phyloP scores from a whole-genome alignment of 805 yeast genomes.

The Scheffersomyces spartinae region DNA sequence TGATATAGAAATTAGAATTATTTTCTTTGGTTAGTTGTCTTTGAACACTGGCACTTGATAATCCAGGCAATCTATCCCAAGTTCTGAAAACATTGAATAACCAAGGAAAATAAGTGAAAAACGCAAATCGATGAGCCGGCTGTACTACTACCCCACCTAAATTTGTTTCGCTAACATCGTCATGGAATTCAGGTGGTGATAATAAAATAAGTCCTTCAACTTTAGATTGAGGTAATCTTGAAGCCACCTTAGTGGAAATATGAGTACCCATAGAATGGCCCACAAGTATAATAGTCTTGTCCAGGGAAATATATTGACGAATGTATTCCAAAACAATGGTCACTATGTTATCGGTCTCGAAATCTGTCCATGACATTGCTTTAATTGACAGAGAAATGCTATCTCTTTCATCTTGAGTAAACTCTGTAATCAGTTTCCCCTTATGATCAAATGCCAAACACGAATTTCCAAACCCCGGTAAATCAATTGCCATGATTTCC shows the following conservation, averaged over 20 bases:
- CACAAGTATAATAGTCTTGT: conserved; percentile 35
- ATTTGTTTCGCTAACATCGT: conserved; percentile 10
- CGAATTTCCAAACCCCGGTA: conserved; percentile 80
- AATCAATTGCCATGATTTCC: conserved; percentile 59
- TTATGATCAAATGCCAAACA: conserved; percentile 8
- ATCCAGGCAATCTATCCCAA: conserved; percentile 52
- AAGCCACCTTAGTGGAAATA: conserved; percentile 35
- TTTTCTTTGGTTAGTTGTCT: conserved; percentile 33
- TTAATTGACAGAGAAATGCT: conserved; percentile 17
- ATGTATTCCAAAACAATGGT: conserved; percentile 27
- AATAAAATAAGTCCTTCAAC: conserved; percentile 39
- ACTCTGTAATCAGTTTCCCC: conserved; percentile 10
- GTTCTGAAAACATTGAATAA: conserved; percentile 45
- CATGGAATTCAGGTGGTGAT: conserved; percentile 34
- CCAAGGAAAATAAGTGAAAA: conserved; percentile 28
- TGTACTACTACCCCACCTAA: too few species aligned
- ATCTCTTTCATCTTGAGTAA: conserved; percentile 19
- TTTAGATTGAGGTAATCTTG: conserved; percentile 19
- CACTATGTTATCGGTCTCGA: conserved; percentile 28
- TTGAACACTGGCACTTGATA: conserved; percentile 46
- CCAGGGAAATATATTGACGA: conserved; percentile 22
- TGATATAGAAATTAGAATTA: conserved; percentile 22
- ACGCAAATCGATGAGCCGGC: too few species aligned
- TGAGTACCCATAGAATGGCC: conserved; percentile 75
- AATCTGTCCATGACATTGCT: conserved; percentile 29